phyloP scores from a whole-genome alignment of 768 basidiomycete genomes.

The Auricularia sp. region DNA sequence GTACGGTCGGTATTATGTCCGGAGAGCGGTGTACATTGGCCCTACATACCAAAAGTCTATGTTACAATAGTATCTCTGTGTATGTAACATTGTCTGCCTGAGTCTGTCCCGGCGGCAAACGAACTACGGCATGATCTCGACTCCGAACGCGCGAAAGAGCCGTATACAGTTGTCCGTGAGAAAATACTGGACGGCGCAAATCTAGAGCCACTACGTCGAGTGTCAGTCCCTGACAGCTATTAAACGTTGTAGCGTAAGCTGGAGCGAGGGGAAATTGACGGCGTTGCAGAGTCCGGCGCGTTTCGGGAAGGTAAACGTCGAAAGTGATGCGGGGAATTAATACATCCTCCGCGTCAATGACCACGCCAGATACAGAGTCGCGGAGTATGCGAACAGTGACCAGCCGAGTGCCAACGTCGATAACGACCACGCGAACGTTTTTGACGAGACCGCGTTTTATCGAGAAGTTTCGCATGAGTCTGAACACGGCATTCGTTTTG shows the following conservation, averaged over 20 bases:
- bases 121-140: not conserved
- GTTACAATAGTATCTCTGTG: too few relatives aligned
- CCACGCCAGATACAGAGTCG: constrained; percentile 1
- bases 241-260: constrained; percentile 8
- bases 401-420: constrained; percentile 17
- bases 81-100: too few relatives aligned
- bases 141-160: constrained; percentile 7
- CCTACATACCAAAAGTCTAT: too few relatives aligned
- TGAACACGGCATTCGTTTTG: constrained; percentile 25
- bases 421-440: constrained; percentile 28
- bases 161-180: constrained; percentile 12
- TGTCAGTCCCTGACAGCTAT: constrained; percentile 12
- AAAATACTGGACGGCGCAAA: constrained; percentile 6
- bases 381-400: constrained; percentile 18
- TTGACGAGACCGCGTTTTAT: constrained; percentile 30
- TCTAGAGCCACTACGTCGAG: constrained; percentile 8
- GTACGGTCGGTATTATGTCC: too few relatives aligned
- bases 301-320: not conserved
- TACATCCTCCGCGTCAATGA: constrained; percentile 16
- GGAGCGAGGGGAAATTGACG: constrained; percentile 5
- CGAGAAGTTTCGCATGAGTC: constrained; percentile 30
- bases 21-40: too few relatives aligned
- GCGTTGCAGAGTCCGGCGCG: constrained; percentile 5
- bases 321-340: constrained; percentile 21
- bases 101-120: too few relatives aligned